Conservation (phyloP, 2,329 filamentous ascomycete species). For the Parastagonospora nodorum region DNA sequence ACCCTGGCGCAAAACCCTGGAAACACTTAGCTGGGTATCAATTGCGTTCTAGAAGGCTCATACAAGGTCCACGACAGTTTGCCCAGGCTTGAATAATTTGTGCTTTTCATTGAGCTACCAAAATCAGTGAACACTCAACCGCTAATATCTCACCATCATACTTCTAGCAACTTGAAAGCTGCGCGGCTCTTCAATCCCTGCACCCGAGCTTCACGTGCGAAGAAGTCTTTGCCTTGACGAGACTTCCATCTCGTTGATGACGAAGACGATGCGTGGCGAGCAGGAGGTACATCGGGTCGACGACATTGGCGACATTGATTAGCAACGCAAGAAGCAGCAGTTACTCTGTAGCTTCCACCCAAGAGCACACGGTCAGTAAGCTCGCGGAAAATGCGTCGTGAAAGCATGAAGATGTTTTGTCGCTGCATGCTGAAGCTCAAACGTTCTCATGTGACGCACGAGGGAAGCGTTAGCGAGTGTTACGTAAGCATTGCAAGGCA, state of each 20-base stretch:
- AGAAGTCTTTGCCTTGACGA: slow-evolving; percentile 75
- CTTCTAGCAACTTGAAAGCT: slow-evolving; percentile 90
- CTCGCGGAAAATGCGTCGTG: slow-evolving; percentile 43
- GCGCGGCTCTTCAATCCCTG: slow-evolving; percentile 85
- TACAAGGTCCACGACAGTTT: slow-evolving; percentile 90
- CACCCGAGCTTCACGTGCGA: slow-evolving; percentile 75
- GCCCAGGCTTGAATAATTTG: slow-evolving; percentile 75
- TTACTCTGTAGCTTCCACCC: slow-evolving; percentile 10
- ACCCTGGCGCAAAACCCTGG: slow-evolving; percentile 74
- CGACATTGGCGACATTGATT: slow-evolving; percentile 13
- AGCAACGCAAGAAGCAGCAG: slow-evolving; percentile 14
- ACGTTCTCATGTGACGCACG: neutral
- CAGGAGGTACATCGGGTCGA: slow-evolving; percentile 4
- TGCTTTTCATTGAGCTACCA: slow-evolving; percentile 79
- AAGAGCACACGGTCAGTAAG: slow-evolving; percentile 42
- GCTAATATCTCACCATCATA: slow-evolving; percentile 39
- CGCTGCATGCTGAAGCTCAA: neutral
- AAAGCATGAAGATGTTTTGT: slow-evolving; percentile 38
- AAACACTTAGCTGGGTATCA: slow-evolving; percentile 16
- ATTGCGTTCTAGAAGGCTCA: neutral
- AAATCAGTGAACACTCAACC: slow-evolving; percentile 16
- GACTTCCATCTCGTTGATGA: slow-evolving; percentile 83
- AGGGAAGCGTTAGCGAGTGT: neutral
- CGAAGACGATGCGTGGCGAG: slow-evolving; percentile 39
- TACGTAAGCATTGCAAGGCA: too few species aligned